Conservation (phyloP, 495 filamentous ascomycete genomes). For the Lichina pygmaea region DNA sequence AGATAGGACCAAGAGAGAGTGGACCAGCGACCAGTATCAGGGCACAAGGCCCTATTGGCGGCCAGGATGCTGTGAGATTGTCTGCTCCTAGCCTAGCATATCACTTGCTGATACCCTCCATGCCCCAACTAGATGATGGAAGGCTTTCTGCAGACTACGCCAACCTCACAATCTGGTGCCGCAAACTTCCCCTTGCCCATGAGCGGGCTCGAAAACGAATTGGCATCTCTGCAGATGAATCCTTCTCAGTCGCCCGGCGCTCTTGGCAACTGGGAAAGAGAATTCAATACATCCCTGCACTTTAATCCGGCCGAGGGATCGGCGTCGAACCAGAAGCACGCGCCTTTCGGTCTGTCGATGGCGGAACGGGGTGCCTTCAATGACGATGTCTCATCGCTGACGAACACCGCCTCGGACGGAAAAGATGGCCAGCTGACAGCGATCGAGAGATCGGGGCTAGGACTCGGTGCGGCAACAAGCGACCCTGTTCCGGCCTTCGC, state of each 20-base stretch:
- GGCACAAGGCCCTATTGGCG: constrained; percentile 27
- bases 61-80: constrained; percentile 28
- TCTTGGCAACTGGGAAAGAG: constrained; percentile 38
- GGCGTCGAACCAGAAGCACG: too few relatives aligned
- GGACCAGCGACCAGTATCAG: constrained; percentile 38
- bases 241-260: constrained; percentile 20
- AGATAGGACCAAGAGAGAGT: constrained; percentile 41
- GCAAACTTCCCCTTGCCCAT: constrained; percentile 32
- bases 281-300: constrained; percentile 26
- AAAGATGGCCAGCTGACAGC: too few relatives aligned
- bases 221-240: constrained; percentile 31
- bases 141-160: constrained; percentile 53
- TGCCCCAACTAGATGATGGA: constrained; percentile 52
- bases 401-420: too few relatives aligned
- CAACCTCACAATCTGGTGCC: constrained; percentile 25
- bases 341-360: too few relatives aligned
- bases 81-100: too few relatives aligned
- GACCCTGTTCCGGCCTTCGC: too few relatives aligned
- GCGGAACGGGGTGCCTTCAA: too few relatives aligned
- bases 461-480: too few relatives aligned
- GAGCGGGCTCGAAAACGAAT: constrained; percentile 39
- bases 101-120: constrained; percentile 7
- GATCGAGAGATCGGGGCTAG: too few relatives aligned
- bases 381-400: too few relatives aligned
- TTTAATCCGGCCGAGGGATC: too few relatives aligned